A percentile compares a stretch with the other conserved stretches of the same genome.
These are phyloP conservation scores for Ceratobasidium sp. DNA, from an alignment of 1,284 basidiomycete species.

Conservation along the genomic window DNA sequence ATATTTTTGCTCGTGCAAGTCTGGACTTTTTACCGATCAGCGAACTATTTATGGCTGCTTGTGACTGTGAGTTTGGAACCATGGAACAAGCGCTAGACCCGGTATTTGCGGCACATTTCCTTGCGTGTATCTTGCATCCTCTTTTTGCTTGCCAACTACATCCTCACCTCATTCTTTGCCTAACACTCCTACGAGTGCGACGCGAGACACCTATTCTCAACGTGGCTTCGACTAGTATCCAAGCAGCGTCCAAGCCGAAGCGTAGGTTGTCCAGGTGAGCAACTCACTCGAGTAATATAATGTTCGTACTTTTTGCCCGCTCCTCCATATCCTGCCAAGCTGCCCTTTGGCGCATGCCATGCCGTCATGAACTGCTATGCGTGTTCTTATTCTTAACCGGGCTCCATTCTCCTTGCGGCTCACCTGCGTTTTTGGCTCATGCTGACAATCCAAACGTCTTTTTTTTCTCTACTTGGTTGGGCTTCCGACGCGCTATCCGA, in stretches of 20 bases:
- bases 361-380: neutral
- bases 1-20: neutral
- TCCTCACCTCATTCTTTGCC: neutral
- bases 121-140: slow-evolving; percentile 5
- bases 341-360: neutral
- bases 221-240: slow-evolving; percentile 42
- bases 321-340: neutral
- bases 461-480: slow-evolving; percentile 13
- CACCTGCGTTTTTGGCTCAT: slow-evolving; percentile 15
- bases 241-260: slow-evolving; percentile 40
- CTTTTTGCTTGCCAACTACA: neutral
- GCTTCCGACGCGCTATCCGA: neutral
- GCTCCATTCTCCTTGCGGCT: slow-evolving; percentile 1
- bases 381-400: neutral
- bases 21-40: neutral
- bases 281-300: slow-evolving; percentile 11
- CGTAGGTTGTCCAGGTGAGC: slow-evolving; percentile 43
- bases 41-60: slow-evolving; percentile 26
- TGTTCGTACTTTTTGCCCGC: slow-evolving; percentile 36
- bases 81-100: slow-evolving; percentile 38
- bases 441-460: slow-evolving; percentile 36
- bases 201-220: slow-evolving; percentile 16
- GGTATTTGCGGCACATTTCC: slow-evolving; percentile 4
- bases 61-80: slow-evolving; percentile 29
- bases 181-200: neutral